Evolutionary conservation across 805 yeast species (phyloP).

Genomic region (Lipomyces kockii): DNA sequence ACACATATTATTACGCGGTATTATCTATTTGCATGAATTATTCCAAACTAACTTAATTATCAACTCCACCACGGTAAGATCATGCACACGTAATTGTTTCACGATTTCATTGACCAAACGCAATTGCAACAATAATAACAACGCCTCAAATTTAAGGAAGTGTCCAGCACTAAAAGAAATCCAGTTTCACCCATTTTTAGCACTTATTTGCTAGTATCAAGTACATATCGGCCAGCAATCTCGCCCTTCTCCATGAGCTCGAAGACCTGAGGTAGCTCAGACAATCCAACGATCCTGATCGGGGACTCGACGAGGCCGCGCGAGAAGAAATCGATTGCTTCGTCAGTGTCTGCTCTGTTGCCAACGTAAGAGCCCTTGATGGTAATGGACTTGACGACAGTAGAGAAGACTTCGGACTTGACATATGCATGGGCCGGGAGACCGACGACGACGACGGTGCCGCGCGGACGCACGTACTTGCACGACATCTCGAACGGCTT

Average conservation of each 20-base stretch:
- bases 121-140: background rate
- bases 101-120: background rate
- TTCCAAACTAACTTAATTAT: too few species aligned
- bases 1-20: too few species aligned
- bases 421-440: conserved; percentile 80
- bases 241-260: conserved; percentile 81
- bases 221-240: conserved; percentile 86
- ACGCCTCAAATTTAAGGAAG: background rate
- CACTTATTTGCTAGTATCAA: conserved; percentile 63
- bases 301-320: conserved; percentile 76
- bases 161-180: background rate
- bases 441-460: conserved; percentile 74
- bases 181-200: background rate
- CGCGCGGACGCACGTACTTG: conserved; percentile 65
- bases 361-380: conserved; percentile 87
- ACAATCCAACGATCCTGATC: conserved; percentile 74
- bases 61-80: background rate
- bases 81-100: background rate
- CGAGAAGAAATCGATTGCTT: conserved; percentile 74
- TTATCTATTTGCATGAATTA: too few species aligned
- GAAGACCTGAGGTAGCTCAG: conserved; percentile 70
- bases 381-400: conserved; percentile 72
- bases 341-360: conserved; percentile 83
- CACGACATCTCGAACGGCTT: conserved; percentile 66
- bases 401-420: conserved; percentile 68